A percentile compares a stretch with the other conserved stretches of the same genome.
These are phyloP conservation scores for Cutaneotrichosporon spelunceum DNA, from an alignment of 1,284 basidiomycete species.

Conservation along the genomic window DNA sequence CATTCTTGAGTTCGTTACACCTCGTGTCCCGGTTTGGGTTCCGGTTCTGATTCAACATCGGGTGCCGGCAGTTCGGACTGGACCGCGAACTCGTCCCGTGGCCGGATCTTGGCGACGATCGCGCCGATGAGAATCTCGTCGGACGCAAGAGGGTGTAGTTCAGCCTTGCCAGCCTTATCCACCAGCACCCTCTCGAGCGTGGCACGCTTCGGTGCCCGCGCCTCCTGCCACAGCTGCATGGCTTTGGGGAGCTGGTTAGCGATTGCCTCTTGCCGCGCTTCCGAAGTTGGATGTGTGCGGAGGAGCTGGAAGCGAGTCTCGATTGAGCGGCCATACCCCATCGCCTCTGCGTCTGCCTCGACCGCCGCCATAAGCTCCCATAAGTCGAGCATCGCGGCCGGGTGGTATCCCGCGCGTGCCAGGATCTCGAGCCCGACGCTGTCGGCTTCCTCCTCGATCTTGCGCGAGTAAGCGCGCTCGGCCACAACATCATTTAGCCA, in stretches of 20 bases:
- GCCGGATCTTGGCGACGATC: not conserved
- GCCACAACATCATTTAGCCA: conserved; percentile 55
- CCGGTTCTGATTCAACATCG: too few relatives aligned
- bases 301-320: conserved; percentile 50
- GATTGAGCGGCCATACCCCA: conserved; percentile 36
- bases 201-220: conserved; percentile 8
- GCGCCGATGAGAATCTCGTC: not conserved
- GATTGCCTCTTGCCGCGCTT: conserved; percentile 47
- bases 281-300: conserved; percentile 55
- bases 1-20: not conserved
- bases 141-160: not conserved
- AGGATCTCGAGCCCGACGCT: conserved; percentile 55
- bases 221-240: conserved; percentile 2
- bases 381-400: conserved; percentile 52
- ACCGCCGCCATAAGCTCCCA: conserved; percentile 56
- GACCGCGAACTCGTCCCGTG: not conserved
- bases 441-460: conserved; percentile 57
- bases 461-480: conserved; percentile 55
- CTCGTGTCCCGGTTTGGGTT: not conserved
- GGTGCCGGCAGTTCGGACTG: not conserved
- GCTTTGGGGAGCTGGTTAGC: conserved; percentile 3
- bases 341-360: conserved; percentile 49
- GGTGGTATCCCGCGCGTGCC: conserved; percentile 55
- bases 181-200: conserved; percentile 5
- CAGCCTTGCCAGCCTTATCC: not conserved